Evolutionary conservation across 2,329 filamentous ascomycete genomes (phyloP).

Genomic region (Penicillium brasilianum): DNA sequence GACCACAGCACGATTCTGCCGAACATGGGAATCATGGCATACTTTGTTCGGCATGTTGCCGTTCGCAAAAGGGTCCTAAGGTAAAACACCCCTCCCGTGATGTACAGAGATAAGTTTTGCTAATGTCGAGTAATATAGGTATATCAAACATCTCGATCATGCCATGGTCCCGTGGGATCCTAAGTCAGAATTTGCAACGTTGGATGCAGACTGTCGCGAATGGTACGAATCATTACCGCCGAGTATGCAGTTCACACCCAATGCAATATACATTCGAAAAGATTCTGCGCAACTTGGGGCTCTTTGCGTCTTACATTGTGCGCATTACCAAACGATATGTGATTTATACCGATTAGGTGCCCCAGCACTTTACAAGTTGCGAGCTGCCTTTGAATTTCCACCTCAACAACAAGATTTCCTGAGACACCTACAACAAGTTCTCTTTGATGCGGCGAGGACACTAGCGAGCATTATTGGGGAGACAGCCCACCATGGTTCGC

Average conservation of each 20-base stretch:
- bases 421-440: slow-evolving; percentile 26
- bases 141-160: slow-evolving; percentile 31
- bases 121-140: slow-evolving; percentile 9
- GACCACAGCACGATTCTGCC: slow-evolving; percentile 18
- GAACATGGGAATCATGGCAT: slow-evolving; percentile 32
- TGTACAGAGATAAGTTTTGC: not conserved
- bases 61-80: slow-evolving; percentile 29
- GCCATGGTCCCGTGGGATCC: slow-evolving; percentile 31
- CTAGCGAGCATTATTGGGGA: slow-evolving; percentile 37
- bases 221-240: slow-evolving; percentile 31
- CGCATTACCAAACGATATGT: slow-evolving; percentile 30
- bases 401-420: slow-evolving; percentile 28
- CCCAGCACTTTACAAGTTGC: slow-evolving; percentile 30
- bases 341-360: slow-evolving; percentile 30
- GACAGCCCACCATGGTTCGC: slow-evolving; percentile 49
- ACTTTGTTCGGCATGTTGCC: slow-evolving; percentile 30
- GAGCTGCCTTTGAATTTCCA: slow-evolving; percentile 31
- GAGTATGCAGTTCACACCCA: slow-evolving; percentile 27
- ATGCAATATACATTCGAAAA: slow-evolving; percentile 29
- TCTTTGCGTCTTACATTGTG: slow-evolving; percentile 28
- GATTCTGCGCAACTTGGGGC: slow-evolving; percentile 30
- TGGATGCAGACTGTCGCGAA: slow-evolving; percentile 27
- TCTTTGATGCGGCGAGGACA: slow-evolving; percentile 34
- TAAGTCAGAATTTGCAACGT: slow-evolving; percentile 24
- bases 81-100: slow-evolving; percentile 1